Evolutionary conservation across 352 stramenopile genomes (phyloP), one percentile per base, ranked within the genome.

Genomic region (Elongisporangium undulatum): DNA sequence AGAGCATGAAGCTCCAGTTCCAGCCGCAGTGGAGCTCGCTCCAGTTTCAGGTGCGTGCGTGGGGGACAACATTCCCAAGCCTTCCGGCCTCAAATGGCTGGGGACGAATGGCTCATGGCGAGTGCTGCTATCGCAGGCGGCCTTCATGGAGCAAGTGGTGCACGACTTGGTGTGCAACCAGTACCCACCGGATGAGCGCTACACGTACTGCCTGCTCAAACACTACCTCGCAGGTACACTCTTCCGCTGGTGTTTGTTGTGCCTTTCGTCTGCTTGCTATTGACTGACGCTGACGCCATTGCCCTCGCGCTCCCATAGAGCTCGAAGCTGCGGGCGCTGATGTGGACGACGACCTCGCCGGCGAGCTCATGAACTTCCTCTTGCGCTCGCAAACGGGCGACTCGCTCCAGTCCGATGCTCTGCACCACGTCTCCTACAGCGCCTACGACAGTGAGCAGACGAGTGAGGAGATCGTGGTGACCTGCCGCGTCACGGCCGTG

Each of bases 121-220:
- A 13, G 49, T 50, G 38, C 13, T 51, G 9, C 23, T 21, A 10
- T 52, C n/a, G 3, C 41, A 93, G 84, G 68, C 79, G 50, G 64
- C 72, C 5, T 55, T 94, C 21, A 64, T 94, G 63, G 23, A 70
- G 12, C 49, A 66, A 6, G 74, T 92, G 8, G 57, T 94, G 49
- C 71, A 72, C 17, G 80, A 94, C 55, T 45, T 61, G 0, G 59
- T 94, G 7, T 85, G 67, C 19, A 72, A 92, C 16, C 65, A 79
- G n/a, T 91, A 79, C 61, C 62, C 82, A 16, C 85, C 82, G 7
- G 71, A 79, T 48, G 69, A 64, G 54, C 84, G 60, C 23, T 94
- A 90, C 59, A 81, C 74, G 16, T 92, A 82, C 61, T 76, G 73
- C 4, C 85, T 94, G 23, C 69, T 94, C 21, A 94, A 92, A 62